phyloP scores from a whole-genome alignment of 2,329 filamentous ascomycete genomes.

The Ramularia endophylla region DNA sequence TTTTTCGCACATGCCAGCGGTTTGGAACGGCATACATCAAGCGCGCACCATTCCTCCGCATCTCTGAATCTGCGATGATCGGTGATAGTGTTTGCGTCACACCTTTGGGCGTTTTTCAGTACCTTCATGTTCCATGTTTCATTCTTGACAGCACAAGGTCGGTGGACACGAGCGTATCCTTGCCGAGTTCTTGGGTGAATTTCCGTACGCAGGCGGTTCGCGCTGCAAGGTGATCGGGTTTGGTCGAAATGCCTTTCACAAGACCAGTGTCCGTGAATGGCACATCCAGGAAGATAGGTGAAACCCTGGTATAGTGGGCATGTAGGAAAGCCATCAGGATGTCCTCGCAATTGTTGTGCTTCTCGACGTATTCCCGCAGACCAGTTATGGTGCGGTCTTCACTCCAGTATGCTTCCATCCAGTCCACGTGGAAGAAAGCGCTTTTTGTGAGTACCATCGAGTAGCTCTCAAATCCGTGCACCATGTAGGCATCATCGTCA shows the following conservation, averaged over 20 bases:
- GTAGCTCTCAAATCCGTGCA: background rate
- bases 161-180: constrained; percentile 2
- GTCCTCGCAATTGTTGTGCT: constrained; percentile 2
- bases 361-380: constrained; percentile 1
- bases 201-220: constrained; percentile 1
- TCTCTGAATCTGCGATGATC: no score
- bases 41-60: no score
- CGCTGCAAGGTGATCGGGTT: background rate
- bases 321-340: constrained; percentile 5
- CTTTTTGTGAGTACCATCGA: constrained; percentile 1
- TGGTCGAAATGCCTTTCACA: constrained; percentile 1
- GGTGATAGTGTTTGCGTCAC: no score
- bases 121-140: background rate
- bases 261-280: constrained; percentile 1
- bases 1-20: no score
- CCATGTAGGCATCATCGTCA: background rate
- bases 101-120: no score
- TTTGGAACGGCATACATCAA: no score
- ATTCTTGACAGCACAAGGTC: background rate
- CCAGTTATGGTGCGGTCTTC: background rate
- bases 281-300: background rate
- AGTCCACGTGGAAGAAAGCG: constrained; percentile 1
- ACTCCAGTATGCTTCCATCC: constrained; percentile 1
- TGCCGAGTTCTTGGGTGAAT: constrained; percentile 1
- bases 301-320: constrained; percentile 1